These are phyloP conservation scores for Syzygium grande DNA, from an alignment of 345 rosid genomes.

Conservation along the genomic window DNA sequence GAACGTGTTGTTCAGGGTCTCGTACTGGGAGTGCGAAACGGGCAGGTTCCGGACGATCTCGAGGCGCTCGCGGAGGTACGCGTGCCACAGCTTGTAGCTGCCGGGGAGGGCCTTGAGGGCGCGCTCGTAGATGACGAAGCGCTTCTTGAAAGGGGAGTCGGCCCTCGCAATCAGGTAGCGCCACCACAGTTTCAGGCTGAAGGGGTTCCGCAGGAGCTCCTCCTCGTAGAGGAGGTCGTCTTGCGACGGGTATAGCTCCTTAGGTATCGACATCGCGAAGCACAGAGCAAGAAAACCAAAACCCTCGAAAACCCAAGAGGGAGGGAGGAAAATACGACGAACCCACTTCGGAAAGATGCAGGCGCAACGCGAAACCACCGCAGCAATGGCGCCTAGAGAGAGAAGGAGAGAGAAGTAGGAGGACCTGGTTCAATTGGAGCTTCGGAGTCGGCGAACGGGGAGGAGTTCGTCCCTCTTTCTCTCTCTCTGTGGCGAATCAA, in stretches of 20 bases:
- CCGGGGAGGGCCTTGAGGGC: constrained; percentile 93
- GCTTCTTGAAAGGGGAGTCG: constrained; percentile 60
- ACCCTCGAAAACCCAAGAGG: too few species aligned
- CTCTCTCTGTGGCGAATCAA: too few species aligned
- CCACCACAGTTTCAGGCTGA: constrained; percentile 93
- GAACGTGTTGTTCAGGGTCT: constrained; percentile 77
- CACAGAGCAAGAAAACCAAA: neutral
- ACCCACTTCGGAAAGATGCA: too few species aligned
- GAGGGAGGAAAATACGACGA: neutral
- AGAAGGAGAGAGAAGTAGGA: neutral
- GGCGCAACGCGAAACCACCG: too few species aligned
- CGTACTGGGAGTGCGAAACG: constrained; percentile 53
- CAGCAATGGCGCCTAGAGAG: neutral
- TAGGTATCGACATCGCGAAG: constrained; percentile 48
- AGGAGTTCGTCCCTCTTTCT: too few species aligned
- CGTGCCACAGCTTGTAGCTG: constrained; percentile 84
- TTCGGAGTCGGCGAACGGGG: neutral
- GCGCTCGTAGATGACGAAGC: constrained; percentile 72
- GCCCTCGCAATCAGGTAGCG: constrained; percentile 69
- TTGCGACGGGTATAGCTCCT: constrained; percentile 75
- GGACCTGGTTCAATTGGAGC: neutral
- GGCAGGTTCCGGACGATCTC: constrained; percentile 65
- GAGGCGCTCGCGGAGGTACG: constrained; percentile 77
- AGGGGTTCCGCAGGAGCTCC: constrained; percentile 79
- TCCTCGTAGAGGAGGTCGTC: constrained; percentile 85